These are phyloP conservation scores for Podila minutissima DNA, from an alignment of 192 early-diverging fungal species.

Conservation along the genomic window DNA sequence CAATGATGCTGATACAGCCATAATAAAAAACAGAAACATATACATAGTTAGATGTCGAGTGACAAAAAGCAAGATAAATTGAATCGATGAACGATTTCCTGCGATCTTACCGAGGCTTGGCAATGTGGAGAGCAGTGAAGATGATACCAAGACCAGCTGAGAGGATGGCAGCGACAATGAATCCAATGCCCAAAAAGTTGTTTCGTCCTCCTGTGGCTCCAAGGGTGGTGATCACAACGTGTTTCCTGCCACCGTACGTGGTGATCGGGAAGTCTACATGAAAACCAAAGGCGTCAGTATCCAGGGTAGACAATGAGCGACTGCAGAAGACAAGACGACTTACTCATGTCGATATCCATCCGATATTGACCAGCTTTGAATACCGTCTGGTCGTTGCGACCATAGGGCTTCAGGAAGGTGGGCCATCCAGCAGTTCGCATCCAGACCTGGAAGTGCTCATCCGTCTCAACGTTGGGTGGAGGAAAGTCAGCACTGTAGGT, in stretches of 20 bases:
- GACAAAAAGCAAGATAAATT: background rate
- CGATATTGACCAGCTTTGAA: conserved; percentile 76
- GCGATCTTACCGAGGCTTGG: conserved; percentile 81
- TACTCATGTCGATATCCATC: conserved; percentile 78
- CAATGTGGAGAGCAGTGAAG: conserved; percentile 91
- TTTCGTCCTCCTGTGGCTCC: conserved; percentile 96
- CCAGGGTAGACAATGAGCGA: background rate
- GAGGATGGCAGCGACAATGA: conserved; percentile 88
- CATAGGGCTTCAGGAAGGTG: conserved; percentile 94
- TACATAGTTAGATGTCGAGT: background rate
- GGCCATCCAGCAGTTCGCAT: conserved; percentile 95
- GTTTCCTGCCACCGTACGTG: conserved; percentile 94
- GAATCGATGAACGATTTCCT: background rate
- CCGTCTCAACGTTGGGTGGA: conserved; percentile 71
- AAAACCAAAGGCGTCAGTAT: conserved; percentile 5
- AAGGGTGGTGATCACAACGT: conserved; percentile 89
- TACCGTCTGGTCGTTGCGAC: conserved; percentile 67
- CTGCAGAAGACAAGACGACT: conserved; percentile 11
- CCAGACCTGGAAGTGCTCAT: conserved; percentile 95
- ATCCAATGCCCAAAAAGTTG: conserved; percentile 93
- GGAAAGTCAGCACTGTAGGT: conserved; percentile 61
- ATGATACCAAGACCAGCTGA: conserved; percentile 90
- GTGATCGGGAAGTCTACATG: conserved; percentile 82
- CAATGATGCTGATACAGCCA: conserved; percentile 61
- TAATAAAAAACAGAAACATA: background rate